Conservation (phyloP, 2,329 filamentous ascomycete genomes). For the Colletotrichum tofieldiae region DNA sequence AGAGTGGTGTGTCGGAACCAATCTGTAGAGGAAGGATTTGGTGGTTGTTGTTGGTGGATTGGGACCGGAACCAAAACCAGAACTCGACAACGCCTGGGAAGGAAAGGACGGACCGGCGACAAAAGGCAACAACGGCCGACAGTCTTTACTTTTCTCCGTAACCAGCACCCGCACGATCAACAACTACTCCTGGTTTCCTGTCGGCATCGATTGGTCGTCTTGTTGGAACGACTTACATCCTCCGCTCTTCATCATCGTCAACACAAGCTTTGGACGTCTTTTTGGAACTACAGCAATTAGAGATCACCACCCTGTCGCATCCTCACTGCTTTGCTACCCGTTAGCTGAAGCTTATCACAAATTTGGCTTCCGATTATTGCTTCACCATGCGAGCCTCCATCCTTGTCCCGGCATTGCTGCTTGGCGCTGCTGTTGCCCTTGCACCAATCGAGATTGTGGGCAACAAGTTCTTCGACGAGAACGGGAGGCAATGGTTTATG, state of each 20-base stretch:
- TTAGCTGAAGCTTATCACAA: slow-evolving; percentile 18
- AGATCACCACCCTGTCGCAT: slow-evolving; percentile 14
- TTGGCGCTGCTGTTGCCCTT: slow-evolving; percentile 58
- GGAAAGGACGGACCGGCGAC: slow-evolving; percentile 16
- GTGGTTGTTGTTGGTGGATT: slow-evolving; percentile 11
- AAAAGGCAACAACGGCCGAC: slow-evolving; percentile 17
- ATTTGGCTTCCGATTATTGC: slow-evolving; percentile 8
- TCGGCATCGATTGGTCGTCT: background rate
- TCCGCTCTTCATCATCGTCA: background rate
- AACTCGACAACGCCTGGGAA: background rate
- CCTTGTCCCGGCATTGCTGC: slow-evolving; percentile 53
- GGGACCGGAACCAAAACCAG: background rate
- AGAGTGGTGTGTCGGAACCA: slow-evolving; percentile 9
- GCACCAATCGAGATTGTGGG: slow-evolving; percentile 72
- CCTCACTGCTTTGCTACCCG: background rate
- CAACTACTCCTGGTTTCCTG: background rate
- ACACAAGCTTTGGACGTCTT: slow-evolving; percentile 9
- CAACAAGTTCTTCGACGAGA: slow-evolving; percentile 87
- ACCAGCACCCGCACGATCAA: background rate
- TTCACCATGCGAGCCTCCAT: slow-evolving; percentile 57
- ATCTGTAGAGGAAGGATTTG: slow-evolving; percentile 16
- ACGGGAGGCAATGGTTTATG: slow-evolving; percentile 87
- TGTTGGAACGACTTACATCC: slow-evolving; percentile 1
- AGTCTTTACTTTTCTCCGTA: background rate
- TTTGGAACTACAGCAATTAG: slow-evolving; percentile 18